These are phyloP conservation scores for Yamadazyma blattariae DNA, from an alignment of 1,139 yeast species.

Conservation along the genomic window DNA sequence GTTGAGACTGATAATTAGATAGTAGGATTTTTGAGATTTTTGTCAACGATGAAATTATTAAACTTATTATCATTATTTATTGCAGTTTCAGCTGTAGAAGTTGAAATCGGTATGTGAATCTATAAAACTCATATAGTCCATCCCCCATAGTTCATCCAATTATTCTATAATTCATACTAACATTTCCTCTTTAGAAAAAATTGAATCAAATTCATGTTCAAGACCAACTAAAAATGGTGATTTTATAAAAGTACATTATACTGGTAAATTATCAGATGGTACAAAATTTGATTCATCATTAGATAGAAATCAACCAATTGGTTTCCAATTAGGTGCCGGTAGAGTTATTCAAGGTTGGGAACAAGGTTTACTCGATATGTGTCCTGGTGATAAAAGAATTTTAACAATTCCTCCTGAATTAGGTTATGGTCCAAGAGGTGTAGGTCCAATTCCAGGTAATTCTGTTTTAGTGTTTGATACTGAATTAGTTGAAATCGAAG, in stretches of 20 bases:
- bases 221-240: slow-evolving; percentile 63
- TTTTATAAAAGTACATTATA: slow-evolving; percentile 66
- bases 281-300: slow-evolving; percentile 73
- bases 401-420: slow-evolving; percentile 73
- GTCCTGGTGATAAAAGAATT: slow-evolving; percentile 82
- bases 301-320: slow-evolving; percentile 61
- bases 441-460: slow-evolving; percentile 76
- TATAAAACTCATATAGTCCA: too few relatives aligned
- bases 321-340: slow-evolving; percentile 69
- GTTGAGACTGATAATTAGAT: too few relatives aligned
- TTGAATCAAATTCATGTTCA: slow-evolving; percentile 50
- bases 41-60: slow-evolving; percentile 13
- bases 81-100: slow-evolving; percentile 12
- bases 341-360: slow-evolving; percentile 90
- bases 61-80: slow-evolving; percentile 9
- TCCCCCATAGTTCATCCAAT: neutral
- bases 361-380: slow-evolving; percentile 72
- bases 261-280: slow-evolving; percentile 68
- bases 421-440: slow-evolving; percentile 76
- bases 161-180: slow-evolving; percentile 9
- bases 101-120: slow-evolving; percentile 27
- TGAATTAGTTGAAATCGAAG: slow-evolving; percentile 52
- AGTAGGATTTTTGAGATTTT: too few relatives aligned
- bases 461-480: slow-evolving; percentile 62
- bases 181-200: slow-evolving; percentile 13